Evolutionary conservation across 257 asterid genomes (phyloP).

Genomic region (Solanum boliviense): DNA sequence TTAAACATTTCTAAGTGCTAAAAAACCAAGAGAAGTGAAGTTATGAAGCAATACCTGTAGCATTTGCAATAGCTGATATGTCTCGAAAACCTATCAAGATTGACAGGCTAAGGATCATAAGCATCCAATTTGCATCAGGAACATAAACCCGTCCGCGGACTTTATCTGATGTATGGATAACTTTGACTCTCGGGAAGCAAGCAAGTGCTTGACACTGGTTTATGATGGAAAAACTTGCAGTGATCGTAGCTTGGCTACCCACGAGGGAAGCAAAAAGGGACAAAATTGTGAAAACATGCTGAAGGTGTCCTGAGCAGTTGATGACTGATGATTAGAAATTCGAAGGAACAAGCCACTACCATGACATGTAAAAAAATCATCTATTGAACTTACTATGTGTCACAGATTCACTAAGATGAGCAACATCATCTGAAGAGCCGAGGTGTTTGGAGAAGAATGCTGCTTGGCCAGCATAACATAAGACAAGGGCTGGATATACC

Average conservation of each 20-base stretch:
- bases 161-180: constrained; percentile 72
- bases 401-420: constrained; percentile 77
- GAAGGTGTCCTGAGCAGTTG: constrained; percentile 46
- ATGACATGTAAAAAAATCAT: background rate
- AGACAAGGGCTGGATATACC: constrained; percentile 70
- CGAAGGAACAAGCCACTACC: background rate
- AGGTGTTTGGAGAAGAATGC: constrained; percentile 50
- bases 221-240: constrained; percentile 90
- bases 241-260: constrained; percentile 97
- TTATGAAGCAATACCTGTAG: constrained; percentile 40
- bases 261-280: constrained; percentile 85
- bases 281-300: constrained; percentile 62
- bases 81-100: constrained; percentile 62
- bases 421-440: constrained; percentile 26
- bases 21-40: background rate
- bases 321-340: constrained; percentile 5
- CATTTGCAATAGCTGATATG: constrained; percentile 57
- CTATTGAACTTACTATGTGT: constrained; percentile 49
- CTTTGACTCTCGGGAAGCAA: constrained; percentile 89
- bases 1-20: background rate
- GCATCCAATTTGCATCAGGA: constrained; percentile 84
- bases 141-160: constrained; percentile 79
- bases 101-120: constrained; percentile 68
- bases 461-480: constrained; percentile 92
- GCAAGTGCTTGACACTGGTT: constrained; percentile 83